These are phyloP conservation scores for Barnettozyma salicaria DNA, from an alignment of 805 yeast species.

Conservation along the genomic window DNA sequence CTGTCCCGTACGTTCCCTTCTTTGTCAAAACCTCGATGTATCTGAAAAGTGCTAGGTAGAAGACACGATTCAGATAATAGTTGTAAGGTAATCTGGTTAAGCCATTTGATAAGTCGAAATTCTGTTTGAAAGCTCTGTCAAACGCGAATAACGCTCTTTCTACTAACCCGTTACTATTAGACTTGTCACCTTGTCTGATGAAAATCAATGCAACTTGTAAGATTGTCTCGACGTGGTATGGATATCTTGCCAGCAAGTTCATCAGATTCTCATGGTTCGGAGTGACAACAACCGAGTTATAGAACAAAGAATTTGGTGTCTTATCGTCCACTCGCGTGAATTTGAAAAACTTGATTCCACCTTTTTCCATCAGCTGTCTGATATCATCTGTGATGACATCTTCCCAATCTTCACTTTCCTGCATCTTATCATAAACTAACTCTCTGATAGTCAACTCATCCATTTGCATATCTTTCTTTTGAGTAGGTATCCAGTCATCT, in stretches of 20 bases:
- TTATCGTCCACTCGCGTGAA: slow-evolving; percentile 36
- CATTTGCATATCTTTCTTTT: slow-evolving; percentile 55
- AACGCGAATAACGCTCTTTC: slow-evolving; percentile 76
- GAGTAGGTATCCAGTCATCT: slow-evolving; percentile 76
- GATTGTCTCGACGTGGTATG: slow-evolving; percentile 75
- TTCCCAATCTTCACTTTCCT: slow-evolving; percentile 38
- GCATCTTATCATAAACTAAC: slow-evolving; percentile 31
- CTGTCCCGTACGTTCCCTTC: slow-evolving; percentile 72
- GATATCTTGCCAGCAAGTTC: slow-evolving; percentile 45
- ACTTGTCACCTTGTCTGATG: slow-evolving; percentile 66
- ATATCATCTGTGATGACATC: slow-evolving; percentile 42
- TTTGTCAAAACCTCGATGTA: slow-evolving; percentile 66
- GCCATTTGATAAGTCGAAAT: slow-evolving; percentile 48
- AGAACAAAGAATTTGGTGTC: slow-evolving; percentile 41
- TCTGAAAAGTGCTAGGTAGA: slow-evolving; percentile 67
- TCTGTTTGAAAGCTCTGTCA: slow-evolving; percentile 63
- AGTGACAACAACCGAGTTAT: slow-evolving; percentile 58
- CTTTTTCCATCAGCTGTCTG: slow-evolving; percentile 32
- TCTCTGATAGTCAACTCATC: slow-evolving; percentile 42
- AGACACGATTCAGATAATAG: slow-evolving; percentile 67
- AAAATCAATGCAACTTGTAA: slow-evolving; percentile 71
- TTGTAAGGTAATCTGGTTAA: slow-evolving; percentile 71
- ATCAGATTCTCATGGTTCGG: slow-evolving; percentile 76
- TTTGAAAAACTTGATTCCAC: slow-evolving; percentile 53
- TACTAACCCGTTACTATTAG: slow-evolving; percentile 64